Conservation (phyloP, 805 yeast species). For the Lipomyces kockii region DNA sequence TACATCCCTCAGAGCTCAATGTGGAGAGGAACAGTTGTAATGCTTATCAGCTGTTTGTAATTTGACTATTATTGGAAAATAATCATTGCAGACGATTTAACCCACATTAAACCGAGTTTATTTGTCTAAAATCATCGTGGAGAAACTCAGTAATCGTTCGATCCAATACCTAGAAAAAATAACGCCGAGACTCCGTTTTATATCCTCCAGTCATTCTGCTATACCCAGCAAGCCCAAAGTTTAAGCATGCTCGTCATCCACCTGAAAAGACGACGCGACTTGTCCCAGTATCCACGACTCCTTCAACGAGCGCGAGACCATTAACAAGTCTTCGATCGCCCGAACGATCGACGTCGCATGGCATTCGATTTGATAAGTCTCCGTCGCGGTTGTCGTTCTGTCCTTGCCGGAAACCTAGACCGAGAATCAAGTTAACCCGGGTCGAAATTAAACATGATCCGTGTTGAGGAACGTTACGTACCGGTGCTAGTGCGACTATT, state of each 20-base stretch:
- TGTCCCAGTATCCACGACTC: conserved; percentile 53
- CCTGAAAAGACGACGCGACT: conserved; percentile 35
- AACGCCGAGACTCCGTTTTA: no score
- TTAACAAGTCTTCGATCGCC: conserved; percentile 48
- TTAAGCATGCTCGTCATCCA: not conserved
- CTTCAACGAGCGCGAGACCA: conserved; percentile 47
- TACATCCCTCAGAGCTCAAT: no score
- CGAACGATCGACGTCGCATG: conserved; percentile 46
- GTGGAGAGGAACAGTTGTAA: no score
- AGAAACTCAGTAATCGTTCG: no score
- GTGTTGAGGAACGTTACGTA: conserved; percentile 13
- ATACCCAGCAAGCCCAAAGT: not conserved
- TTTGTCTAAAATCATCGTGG: no score
- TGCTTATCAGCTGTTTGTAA: no score
- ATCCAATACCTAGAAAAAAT: no score
- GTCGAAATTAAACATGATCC: no score
- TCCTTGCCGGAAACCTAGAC: conserved; percentile 40
- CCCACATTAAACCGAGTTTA: no score
- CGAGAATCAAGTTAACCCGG: not conserved
- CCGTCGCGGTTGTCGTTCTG: conserved; percentile 46
- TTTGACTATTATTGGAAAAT: no score
- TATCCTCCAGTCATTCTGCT: not conserved
- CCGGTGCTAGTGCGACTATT: conserved; percentile 42
- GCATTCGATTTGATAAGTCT: conserved; percentile 48
- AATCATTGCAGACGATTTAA: no score